These are phyloP conservation scores for Hypoxylon lenormandii DNA, from an alignment of 495 filamentous ascomycete species.

Conservation along the genomic window DNA sequence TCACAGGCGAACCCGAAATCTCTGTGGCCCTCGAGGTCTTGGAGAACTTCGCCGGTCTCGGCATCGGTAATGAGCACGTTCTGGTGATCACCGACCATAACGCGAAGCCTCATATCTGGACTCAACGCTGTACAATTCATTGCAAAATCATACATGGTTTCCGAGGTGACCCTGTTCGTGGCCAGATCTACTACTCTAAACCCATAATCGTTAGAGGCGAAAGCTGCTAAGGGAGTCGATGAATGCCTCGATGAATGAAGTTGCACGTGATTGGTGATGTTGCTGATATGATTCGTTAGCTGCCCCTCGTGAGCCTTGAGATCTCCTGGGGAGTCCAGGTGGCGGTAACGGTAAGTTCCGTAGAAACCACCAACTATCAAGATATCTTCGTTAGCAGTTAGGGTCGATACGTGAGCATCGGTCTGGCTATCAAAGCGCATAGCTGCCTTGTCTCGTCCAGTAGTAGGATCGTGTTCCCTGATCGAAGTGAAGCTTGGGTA, in stretches of 20 bases:
- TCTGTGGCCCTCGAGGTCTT: slow-evolving; percentile 73
- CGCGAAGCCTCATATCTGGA: slow-evolving; percentile 81
- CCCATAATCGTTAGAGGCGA: slow-evolving; percentile 84
- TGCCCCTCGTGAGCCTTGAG: slow-evolving; percentile 67
- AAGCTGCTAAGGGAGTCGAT: slow-evolving; percentile 73
- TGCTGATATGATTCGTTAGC: slow-evolving; percentile 74
- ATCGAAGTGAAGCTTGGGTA: slow-evolving; percentile 75
- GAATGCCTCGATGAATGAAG: slow-evolving; percentile 71
- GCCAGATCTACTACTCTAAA: slow-evolving; percentile 80
- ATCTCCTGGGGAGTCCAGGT: slow-evolving; percentile 62
- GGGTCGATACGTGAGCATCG: slow-evolving; percentile 72
- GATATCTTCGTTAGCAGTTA: slow-evolving; percentile 73
- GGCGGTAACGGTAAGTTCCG: slow-evolving; percentile 80
- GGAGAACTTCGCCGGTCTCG: slow-evolving; percentile 61
- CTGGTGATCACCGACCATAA: slow-evolving; percentile 71
- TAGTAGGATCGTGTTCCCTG: slow-evolving; percentile 65
- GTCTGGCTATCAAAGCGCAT: slow-evolving; percentile 72
- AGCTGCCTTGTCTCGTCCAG: slow-evolving; percentile 59
- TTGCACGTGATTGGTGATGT: slow-evolving; percentile 90
- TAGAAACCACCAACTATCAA: slow-evolving; percentile 83
- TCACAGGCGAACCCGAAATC: slow-evolving; percentile 91
- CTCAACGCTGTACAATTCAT: slow-evolving; percentile 88
- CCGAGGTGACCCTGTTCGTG: slow-evolving; percentile 72
- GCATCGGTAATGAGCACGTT: slow-evolving; percentile 64
- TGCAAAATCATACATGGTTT: slow-evolving; percentile 71